Conservation (phyloP, 305 asterid species). For the Fraxinus sp. region DNA sequence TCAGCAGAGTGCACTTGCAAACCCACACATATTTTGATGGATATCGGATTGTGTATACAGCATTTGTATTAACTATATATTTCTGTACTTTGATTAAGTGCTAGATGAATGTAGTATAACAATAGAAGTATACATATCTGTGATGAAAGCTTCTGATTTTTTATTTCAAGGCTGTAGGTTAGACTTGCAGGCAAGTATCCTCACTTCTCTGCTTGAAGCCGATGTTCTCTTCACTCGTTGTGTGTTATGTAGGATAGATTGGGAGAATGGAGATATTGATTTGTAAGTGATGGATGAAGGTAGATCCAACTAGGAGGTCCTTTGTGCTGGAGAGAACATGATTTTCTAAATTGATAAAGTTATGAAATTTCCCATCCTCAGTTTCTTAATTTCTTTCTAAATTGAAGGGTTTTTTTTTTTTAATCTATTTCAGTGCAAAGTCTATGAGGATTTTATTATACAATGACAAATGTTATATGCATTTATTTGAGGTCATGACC, state of each 20-base stretch:
- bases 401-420: neutral
- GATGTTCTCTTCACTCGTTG: neutral
- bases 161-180: neutral
- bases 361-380: neutral
- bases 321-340: constrained; percentile 1
- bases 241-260: neutral
- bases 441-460: neutral
- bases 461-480: neutral
- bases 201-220: neutral
- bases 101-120: neutral
- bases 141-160: neutral
- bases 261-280: neutral
- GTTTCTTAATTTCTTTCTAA: neutral
- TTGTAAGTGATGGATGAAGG: neutral
- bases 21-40: neutral
- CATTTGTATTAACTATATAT: neutral
- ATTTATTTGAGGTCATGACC: neutral
- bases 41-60: neutral
- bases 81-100: neutral
- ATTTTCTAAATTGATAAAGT: neutral
- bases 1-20: neutral
- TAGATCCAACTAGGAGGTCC: neutral
- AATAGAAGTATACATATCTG: neutral
- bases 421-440: constrained; percentile 7
- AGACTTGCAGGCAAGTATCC: neutral